Evolutionary conservation across 2,329 filamentous ascomycete species (phyloP).

Genomic region (Lizonia empirigonia): DNA sequence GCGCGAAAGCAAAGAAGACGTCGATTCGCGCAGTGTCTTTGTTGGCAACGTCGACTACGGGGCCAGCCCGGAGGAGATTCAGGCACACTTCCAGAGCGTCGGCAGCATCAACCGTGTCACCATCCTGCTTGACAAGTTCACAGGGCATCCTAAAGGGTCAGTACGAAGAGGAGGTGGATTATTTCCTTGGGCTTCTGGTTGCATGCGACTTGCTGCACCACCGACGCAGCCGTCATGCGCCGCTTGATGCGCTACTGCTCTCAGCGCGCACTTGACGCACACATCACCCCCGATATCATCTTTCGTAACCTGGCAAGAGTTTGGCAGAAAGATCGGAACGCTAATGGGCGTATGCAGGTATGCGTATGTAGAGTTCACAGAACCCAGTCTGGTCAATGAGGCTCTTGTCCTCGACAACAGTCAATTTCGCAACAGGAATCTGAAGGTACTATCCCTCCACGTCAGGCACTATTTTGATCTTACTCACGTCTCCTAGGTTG

Average conservation of each 20-base stretch:
- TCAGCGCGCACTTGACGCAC: background rate
- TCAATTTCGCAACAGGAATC: slow-evolving; percentile 88
- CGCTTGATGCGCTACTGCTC: slow-evolving; percentile 4
- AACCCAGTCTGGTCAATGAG: slow-evolving; percentile 89
- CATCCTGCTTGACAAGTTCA: slow-evolving; percentile 97
- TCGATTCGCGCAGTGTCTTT: slow-evolving; percentile 95
- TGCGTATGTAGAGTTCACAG: slow-evolving; percentile 97
- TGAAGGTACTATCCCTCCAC: slow-evolving; percentile 79
- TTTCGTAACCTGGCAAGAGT: slow-evolving; percentile 64
- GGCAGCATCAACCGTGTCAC: slow-evolving; percentile 98
- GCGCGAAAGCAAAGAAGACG: slow-evolving; percentile 91
- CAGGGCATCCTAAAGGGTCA: slow-evolving; percentile 98
- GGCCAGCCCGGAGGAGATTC: slow-evolving; percentile 95
- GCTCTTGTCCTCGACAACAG: slow-evolving; percentile 96
- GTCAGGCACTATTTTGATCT: too few relatives aligned
- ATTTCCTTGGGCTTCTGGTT: slow-evolving; percentile 37
- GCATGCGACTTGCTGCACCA: background rate
- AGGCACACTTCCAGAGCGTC: slow-evolving; percentile 96
- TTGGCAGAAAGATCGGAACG: slow-evolving; percentile 60
- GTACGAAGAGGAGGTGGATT: slow-evolving; percentile 56
- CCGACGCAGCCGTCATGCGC: background rate
- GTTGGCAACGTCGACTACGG: slow-evolving; percentile 99
- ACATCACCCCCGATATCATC: slow-evolving; percentile 18
- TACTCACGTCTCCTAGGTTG: slow-evolving; percentile 66
- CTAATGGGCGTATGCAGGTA: slow-evolving; percentile 70